These are phyloP conservation scores for Pseudogymnoascus sp. DNA, from an alignment of 2,329 filamentous ascomycete species.

Conservation along the genomic window DNA sequence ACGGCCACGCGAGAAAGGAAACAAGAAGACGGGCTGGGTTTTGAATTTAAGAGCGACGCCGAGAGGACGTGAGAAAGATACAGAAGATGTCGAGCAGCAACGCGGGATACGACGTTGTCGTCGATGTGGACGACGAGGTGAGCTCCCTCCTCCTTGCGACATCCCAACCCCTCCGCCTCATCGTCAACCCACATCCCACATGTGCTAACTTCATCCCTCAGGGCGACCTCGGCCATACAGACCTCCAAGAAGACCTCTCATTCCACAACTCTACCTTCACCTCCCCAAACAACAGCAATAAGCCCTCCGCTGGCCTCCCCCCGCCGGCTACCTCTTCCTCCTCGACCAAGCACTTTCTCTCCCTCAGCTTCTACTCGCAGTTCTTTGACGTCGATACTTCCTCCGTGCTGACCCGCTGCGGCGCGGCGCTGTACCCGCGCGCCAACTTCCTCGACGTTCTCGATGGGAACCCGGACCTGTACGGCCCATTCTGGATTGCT, in stretches of 20 bases:
- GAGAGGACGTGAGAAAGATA: not conserved
- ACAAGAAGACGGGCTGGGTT: not conserved
- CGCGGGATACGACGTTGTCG: conserved; percentile 92
- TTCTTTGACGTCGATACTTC: conserved; percentile 98
- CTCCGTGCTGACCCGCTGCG: conserved; percentile 78
- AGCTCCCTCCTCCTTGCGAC: conserved; percentile 17
- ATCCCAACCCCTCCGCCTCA: not conserved
- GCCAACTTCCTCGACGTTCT: conserved; percentile 95
- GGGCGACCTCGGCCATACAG: conserved; percentile 96
- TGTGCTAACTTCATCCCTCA: conserved; percentile 33
- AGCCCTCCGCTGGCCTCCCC: conserved; percentile 41
- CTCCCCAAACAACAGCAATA: conserved; percentile 37
- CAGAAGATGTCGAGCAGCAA: conserved; percentile 27
- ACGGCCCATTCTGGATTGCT: conserved; percentile 97
- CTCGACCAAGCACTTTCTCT: conserved; percentile 86
- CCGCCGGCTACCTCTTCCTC: conserved; percentile 46
- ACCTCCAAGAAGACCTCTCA: conserved; percentile 97
- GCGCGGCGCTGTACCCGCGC: conserved; percentile 79
- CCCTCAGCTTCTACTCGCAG: conserved; percentile 85
- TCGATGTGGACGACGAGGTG: conserved; percentile 95
- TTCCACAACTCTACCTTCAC: conserved; percentile 91
- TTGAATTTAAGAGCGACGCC: not conserved
- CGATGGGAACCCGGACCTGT: conserved; percentile 92
- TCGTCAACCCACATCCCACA: not conserved
- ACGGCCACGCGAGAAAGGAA: not conserved